Evolutionary conservation across 345 rosid genomes (phyloP).

Genomic region (Dovyalis caffra): DNA sequence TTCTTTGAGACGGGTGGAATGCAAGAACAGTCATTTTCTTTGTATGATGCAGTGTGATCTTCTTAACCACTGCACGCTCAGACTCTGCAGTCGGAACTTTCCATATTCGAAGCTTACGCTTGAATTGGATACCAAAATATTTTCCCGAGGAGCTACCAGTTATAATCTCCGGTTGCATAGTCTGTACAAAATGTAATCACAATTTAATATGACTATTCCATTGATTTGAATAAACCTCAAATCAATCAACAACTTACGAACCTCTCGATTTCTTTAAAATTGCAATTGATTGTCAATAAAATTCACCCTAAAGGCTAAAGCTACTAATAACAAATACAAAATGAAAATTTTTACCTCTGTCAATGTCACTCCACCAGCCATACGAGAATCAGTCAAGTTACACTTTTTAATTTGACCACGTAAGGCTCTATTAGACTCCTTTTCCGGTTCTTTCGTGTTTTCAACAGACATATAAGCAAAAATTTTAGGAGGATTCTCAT

Average conservation of each 20-base stretch:
- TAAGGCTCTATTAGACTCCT: neutral
- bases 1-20: slow-evolving; percentile 77
- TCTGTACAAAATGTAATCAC: slow-evolving; percentile 41
- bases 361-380: slow-evolving; percentile 59
- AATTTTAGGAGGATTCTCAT: slow-evolving; percentile 33
- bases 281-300: neutral
- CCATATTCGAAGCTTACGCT: slow-evolving; percentile 67
- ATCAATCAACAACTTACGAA: no score
- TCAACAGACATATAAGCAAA: slow-evolving; percentile 72
- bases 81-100: slow-evolving; percentile 58
- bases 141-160: slow-evolving; percentile 60
- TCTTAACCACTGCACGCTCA: slow-evolving; percentile 41
- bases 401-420: slow-evolving; percentile 69
- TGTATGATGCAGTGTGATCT: slow-evolving; percentile 77
- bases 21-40: slow-evolving; percentile 63
- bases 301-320: neutral
- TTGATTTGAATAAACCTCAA: no score
- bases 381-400: slow-evolving; percentile 60
- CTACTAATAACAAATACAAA: neutral
- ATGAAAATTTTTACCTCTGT: slow-evolving; percentile 53
- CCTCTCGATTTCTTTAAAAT: neutral
- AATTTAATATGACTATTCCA: neutral
- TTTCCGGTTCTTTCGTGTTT: slow-evolving; percentile 29
- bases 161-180: slow-evolving; percentile 51
- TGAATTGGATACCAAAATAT: slow-evolving; percentile 56